Evolutionary conservation across 345 rosid genomes (phyloP).

Genomic region (Eutrema japonicum): DNA sequence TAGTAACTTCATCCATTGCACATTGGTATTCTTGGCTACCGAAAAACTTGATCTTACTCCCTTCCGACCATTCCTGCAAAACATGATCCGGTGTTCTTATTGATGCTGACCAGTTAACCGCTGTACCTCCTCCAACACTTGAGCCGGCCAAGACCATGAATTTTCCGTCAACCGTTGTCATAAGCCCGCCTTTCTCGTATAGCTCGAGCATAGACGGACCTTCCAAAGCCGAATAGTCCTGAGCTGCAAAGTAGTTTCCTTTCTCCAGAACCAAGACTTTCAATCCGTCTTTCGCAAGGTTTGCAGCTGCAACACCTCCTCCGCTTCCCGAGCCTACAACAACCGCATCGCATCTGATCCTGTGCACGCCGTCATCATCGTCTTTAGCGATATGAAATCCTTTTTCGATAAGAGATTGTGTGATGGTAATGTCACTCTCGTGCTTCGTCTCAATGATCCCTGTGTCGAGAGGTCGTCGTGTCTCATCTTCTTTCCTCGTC

Average conservation of each 20-base stretch:
- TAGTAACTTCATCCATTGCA: conserved; percentile 55
- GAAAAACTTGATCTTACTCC: conserved; percentile 51
- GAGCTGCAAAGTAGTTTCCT: conserved; percentile 56
- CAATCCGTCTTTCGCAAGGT: conserved; percentile 52
- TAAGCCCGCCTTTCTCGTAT: conserved; percentile 51
- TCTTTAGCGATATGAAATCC: conserved; percentile 52
- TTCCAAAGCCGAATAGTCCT: conserved; percentile 56
- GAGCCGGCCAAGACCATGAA: conserved; percentile 56
- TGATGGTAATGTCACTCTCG: conserved; percentile 45
- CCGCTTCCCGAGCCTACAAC: conserved; percentile 64
- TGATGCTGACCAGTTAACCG: conserved; percentile 65
- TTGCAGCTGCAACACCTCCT: conserved; percentile 70
- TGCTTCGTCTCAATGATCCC: conserved; percentile 51
- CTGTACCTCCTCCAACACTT: conserved; percentile 64
- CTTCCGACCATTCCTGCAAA: conserved; percentile 54
- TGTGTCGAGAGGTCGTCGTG: conserved; percentile 47
- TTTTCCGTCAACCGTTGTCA: conserved; percentile 46
- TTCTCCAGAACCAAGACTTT: conserved; percentile 67
- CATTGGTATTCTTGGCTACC: conserved; percentile 50
- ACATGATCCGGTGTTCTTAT: conserved; percentile 52
- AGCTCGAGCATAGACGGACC: conserved; percentile 55
- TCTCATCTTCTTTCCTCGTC: conserved; percentile 13
- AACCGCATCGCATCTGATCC: conserved; percentile 62
- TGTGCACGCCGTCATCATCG: conserved; percentile 24
- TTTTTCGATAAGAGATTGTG: conserved; percentile 39